Evolutionary conservation across 805 yeast genomes (phyloP), one percentile per base, ranked within the genome.

Genomic region (Yamadazyma takamatsuzukensis): DNA sequence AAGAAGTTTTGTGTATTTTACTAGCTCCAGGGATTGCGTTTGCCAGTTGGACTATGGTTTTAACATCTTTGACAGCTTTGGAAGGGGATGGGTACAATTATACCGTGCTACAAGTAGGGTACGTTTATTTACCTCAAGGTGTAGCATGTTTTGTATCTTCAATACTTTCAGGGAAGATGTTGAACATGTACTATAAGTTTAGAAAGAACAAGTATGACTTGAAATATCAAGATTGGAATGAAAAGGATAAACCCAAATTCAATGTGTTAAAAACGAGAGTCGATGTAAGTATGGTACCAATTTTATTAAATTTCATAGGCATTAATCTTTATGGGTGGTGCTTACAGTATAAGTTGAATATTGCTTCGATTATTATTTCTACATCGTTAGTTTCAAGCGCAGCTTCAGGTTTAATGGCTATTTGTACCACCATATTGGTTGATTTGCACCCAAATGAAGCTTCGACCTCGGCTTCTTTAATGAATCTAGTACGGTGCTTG

Each of bases 111-210:
- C 66, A 75, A 28, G 74, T 84, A 24, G 95, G 95, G 3, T 56
- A 77, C 12, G 76, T 86, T 34, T 87, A 78, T 48, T 62, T 87
- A 25, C 83, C 95, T 3, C 77, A 81, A 14, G 96, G 96, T 11
- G 44, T 74, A 0, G 82, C 81, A 8, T 74, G 85, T 4, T 52
- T 83, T 11, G 24, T 66, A 0, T 86, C 90, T 15, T 74, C 89
- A 0, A 40, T 85, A 0, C 21, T 51, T 0, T 56, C 78, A 3
- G 95, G 95, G 1, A 61, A 65, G 41, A 25, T 75, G 4, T 49
- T 83, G 44, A 80, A 83, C 46, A 54, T 56, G 52, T 54, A 64
- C 36, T 83, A 80, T 49, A 54, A 54, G 12, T 50, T 47, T 13
- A 44, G 54, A 11, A 58, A 52, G 34, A 21, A 17, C 5, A 17